These are phyloP conservation scores for Colletotrichum tropicicola DNA, from an alignment of 2,329 filamentous ascomycete genomes.

Conservation along the genomic window DNA sequence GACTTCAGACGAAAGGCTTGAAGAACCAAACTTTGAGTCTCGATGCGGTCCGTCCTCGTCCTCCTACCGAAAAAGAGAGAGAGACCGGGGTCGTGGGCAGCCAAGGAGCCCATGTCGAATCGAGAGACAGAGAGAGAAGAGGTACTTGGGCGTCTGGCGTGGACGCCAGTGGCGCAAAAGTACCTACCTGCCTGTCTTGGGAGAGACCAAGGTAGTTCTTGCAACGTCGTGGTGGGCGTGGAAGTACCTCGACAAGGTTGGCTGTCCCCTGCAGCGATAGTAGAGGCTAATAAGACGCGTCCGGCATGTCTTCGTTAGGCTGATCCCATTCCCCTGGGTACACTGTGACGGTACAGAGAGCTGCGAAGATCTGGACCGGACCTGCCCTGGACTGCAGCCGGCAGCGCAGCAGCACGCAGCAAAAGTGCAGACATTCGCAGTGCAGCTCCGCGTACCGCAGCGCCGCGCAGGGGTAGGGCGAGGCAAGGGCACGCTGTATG, in stretches of 20 bases:
- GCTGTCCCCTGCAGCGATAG: conserved; percentile 26
- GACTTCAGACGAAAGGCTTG: conserved; percentile 8
- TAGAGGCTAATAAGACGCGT: conserved; percentile 32
- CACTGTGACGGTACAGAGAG: conserved; percentile 27
- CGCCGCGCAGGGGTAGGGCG: neutral
- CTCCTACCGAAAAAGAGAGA: neutral
- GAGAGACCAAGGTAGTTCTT: conserved; percentile 6
- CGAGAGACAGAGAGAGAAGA: neutral
- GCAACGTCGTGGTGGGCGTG: conserved; percentile 17
- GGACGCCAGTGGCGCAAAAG: conserved; percentile 20
- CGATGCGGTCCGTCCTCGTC: neutral
- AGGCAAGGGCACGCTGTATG: neutral
- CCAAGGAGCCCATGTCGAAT: conserved; percentile 2
- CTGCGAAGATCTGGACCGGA: conserved; percentile 29
- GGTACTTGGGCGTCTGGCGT: conserved; percentile 8
- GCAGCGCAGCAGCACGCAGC: conserved; percentile 22
- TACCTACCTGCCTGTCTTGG: conserved; percentile 28
- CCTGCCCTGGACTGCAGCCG: conserved; percentile 17
- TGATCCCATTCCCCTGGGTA: conserved; percentile 31
- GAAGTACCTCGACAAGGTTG: conserved; percentile 15
- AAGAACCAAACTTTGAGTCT: neutral
- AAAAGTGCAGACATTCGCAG: conserved; percentile 4
- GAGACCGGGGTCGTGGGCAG: neutral
- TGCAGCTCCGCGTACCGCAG: conserved; percentile 13
- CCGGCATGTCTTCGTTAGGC: conserved; percentile 32